These are phyloP conservation scores for Melampsora abietis-canadensis DNA, from an alignment of 1,284 basidiomycete species.

Conservation along the genomic window DNA sequence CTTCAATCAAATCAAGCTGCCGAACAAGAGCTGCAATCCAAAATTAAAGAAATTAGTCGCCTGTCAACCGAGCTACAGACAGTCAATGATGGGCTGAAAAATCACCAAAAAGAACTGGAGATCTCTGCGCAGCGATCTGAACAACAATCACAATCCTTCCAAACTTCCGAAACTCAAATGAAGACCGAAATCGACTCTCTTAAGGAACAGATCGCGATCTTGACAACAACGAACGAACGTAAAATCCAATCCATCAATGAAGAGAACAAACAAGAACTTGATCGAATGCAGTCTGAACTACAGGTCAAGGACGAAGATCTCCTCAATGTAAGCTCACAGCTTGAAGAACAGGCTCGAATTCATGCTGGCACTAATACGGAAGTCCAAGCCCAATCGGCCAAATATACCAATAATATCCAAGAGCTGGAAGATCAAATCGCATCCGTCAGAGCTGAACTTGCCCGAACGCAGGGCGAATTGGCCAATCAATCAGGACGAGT, in stretches of 20 bases:
- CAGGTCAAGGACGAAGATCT: conserved; percentile 2
- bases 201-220: background rate
- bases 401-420: background rate
- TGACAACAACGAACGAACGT: background rate
- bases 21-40: conserved; percentile 11
- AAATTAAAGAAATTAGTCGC: conserved; percentile 14
- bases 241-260: background rate
- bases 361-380: conserved; percentile 2
- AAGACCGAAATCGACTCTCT: background rate
- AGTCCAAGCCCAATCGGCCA: background rate
- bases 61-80: conserved; percentile 5
- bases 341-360: conserved; percentile 12
- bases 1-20: conserved; percentile 8
- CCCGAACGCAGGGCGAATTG: background rate
- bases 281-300: background rate
- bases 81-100: background rate
- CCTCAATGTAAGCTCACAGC: background rate
- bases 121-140: background rate
- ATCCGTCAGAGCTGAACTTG: background rate
- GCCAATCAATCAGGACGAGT: conserved; percentile 7
- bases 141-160: background rate
- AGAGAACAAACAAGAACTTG: background rate
- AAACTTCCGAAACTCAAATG: background rate
- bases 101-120: conserved; percentile 12
- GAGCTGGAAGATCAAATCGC: background rate